phyloP scores from a whole-genome alignment of 768 basidiomycete genomes.

The Tulasnella sp. region DNA sequence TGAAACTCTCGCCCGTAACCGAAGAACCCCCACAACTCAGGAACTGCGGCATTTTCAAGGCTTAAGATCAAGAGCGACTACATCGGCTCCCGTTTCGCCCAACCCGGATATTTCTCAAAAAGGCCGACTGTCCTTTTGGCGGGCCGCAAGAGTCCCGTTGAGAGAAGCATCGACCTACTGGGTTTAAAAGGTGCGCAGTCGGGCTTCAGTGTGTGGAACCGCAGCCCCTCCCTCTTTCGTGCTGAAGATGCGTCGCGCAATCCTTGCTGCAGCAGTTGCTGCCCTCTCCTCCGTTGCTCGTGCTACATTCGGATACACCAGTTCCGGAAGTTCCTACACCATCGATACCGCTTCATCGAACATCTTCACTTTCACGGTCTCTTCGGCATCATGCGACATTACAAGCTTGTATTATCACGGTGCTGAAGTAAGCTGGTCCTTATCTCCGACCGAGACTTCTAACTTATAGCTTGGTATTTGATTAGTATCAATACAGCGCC shows the following conservation, averaged over 20 bases:
- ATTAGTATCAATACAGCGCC: neutral
- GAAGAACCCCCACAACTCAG: neutral
- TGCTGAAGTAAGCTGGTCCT: neutral
- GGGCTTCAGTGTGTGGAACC: neutral
- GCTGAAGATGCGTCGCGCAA: neutral
- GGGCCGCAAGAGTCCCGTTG: neutral
- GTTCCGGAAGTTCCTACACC: constrained; percentile 29
- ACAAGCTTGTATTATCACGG: constrained; percentile 37
- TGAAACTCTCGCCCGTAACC: neutral
- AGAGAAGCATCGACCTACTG: neutral
- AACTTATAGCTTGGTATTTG: neutral
- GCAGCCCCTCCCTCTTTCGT: neutral
- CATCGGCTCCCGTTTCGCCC: neutral
- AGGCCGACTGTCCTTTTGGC: neutral
- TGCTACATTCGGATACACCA: constrained; percentile 37
- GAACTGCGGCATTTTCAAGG: neutral
- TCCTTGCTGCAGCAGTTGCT: neutral
- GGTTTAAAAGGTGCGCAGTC: neutral
- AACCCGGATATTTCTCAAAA: neutral
- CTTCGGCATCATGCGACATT: constrained; percentile 35
- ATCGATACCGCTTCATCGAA: constrained; percentile 33
- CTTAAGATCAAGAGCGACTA: neutral
- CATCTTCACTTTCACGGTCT: constrained; percentile 23
- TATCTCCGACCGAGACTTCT: neutral
- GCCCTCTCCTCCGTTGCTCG: neutral